A percentile compares a stretch with the other conserved stretches of the same genome.
Conservation (phyloP, 1,139 yeast genomes). For the Candida mesenterica region DNA sequence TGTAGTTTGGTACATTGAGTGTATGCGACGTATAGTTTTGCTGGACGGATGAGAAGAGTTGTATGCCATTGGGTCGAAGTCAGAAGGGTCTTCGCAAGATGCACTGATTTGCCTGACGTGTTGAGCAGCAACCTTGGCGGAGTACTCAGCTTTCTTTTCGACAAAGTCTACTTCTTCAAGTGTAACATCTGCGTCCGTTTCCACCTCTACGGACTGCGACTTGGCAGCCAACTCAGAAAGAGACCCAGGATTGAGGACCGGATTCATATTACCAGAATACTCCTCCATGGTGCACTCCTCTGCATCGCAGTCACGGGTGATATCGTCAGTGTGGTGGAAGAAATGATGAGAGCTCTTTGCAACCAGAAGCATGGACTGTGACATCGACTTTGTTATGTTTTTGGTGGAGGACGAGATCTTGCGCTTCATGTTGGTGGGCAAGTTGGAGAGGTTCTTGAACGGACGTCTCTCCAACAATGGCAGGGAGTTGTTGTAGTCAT, state of each 20-base stretch:
- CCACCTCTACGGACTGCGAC: neutral
- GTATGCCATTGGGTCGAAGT: no score
- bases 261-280: no score
- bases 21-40: conserved; percentile 51
- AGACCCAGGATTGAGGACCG: no score
- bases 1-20: conserved; percentile 59
- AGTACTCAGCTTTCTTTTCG: neutral
- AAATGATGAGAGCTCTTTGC: conserved; percentile 17
- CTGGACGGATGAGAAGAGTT: no score
- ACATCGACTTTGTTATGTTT: conserved; percentile 20
- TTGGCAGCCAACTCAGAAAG: no score
- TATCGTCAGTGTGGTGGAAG: no score
- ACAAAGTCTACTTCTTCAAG: neutral
- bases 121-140: neutral
- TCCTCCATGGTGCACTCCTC: no score
- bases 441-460: conserved; percentile 27
- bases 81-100: no score
- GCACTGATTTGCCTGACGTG: neutral
- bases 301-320: no score
- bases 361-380: conserved; percentile 15
- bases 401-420: conserved; percentile 19
- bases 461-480: conserved; percentile 25
- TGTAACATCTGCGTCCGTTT: neutral
- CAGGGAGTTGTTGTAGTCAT: conserved; percentile 11
- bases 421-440: conserved; percentile 21